Percentiles rank a stretch among this genome's conserved stretches.
phyloP scores from a whole-genome alignment of 1,284 basidiomycete species.

The Gymnopus androsaceus region DNA sequence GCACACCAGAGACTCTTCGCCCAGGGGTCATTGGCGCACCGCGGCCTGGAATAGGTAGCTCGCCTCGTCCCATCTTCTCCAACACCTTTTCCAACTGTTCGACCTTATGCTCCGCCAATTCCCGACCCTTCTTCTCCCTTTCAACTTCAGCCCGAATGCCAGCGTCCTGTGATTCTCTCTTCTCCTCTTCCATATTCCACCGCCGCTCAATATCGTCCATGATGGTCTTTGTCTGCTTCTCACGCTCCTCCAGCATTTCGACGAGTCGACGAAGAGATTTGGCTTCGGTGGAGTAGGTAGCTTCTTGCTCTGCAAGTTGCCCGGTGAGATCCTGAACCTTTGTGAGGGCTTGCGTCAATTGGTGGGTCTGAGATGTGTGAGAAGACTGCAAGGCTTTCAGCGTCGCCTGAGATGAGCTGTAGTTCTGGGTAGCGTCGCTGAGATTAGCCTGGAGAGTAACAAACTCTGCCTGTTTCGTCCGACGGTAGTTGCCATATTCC shows the following conservation, averaged over 20 bases:
- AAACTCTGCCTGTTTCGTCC: conserved; percentile 73
- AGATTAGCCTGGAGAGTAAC: conserved; percentile 72
- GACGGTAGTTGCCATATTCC: conserved; percentile 73
- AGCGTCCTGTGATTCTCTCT: conserved; percentile 63
- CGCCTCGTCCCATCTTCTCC: conserved; percentile 71
- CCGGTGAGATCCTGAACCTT: conserved; percentile 72
- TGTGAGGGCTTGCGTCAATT: conserved; percentile 70
- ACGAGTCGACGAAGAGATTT: conserved; percentile 72
- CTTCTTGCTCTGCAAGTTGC: conserved; percentile 78
- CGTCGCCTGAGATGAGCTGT: conserved; percentile 61
- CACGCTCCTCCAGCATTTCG: conserved; percentile 80
- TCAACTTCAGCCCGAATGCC: conserved; percentile 67
- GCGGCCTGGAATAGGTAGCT: conserved; percentile 59
- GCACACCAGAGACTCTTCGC: conserved; percentile 37
- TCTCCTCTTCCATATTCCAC: conserved; percentile 50
- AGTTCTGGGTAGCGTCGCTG: conserved; percentile 66
- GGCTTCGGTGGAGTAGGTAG: conserved; percentile 74
- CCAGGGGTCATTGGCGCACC: conserved; percentile 52
- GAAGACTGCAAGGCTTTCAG: conserved; percentile 71
- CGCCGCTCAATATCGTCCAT: conserved; percentile 78
- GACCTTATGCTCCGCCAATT: conserved; percentile 60
- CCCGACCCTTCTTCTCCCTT: conserved; percentile 58
- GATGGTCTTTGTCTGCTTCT: conserved; percentile 75
- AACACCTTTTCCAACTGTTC: conserved; percentile 72
- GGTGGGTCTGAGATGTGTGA: conserved; percentile 64